A percentile compares a stretch with the other conserved stretches of the same genome.
Evolutionary conservation across 345 rosid genomes (phyloP).

Genomic region (Cochlearia excelsa): DNA sequence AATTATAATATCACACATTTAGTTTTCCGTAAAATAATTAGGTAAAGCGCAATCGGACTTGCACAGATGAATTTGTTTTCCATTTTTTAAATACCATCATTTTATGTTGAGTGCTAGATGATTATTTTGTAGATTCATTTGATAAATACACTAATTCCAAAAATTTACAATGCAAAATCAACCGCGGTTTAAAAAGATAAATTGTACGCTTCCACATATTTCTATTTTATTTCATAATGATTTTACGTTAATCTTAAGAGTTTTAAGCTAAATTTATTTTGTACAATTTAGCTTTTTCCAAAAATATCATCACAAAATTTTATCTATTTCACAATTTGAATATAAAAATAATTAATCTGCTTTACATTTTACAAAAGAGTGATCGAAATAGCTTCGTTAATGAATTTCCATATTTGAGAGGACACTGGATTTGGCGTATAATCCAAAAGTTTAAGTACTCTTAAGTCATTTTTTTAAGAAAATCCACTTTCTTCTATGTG

Average conservation of each 20-base stretch:
- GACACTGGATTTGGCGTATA: slow-evolving; percentile 28
- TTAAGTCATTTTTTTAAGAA: slow-evolving; percentile 17
- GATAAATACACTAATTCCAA: too few species aligned
- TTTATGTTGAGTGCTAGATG: neutral
- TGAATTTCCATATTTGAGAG: slow-evolving; percentile 23
- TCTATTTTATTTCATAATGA: too few species aligned
- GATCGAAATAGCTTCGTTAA: slow-evolving; percentile 14
- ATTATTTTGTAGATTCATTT: neutral
- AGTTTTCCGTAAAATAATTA: neutral
- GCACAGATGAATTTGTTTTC: neutral
- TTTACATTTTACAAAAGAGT: neutral
- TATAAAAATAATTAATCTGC: too few species aligned
- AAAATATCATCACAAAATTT: too few species aligned
- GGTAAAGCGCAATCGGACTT: neutral
- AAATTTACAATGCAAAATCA: too few species aligned
- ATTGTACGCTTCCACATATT: too few species aligned
- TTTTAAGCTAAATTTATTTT: too few species aligned
- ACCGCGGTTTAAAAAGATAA: too few species aligned
- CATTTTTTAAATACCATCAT: neutral
- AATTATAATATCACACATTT: neutral
- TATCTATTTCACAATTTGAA: too few species aligned
- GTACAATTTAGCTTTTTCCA: too few species aligned
- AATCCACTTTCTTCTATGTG: slow-evolving; percentile 10
- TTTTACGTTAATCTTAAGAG: too few species aligned
- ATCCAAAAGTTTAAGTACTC: slow-evolving; percentile 21